Evolutionary conservation across 2,329 filamentous ascomycete species (phyloP), one percentile per base, ranked within the genome.

Genomic region (Ophiostoma australiae): DNA sequence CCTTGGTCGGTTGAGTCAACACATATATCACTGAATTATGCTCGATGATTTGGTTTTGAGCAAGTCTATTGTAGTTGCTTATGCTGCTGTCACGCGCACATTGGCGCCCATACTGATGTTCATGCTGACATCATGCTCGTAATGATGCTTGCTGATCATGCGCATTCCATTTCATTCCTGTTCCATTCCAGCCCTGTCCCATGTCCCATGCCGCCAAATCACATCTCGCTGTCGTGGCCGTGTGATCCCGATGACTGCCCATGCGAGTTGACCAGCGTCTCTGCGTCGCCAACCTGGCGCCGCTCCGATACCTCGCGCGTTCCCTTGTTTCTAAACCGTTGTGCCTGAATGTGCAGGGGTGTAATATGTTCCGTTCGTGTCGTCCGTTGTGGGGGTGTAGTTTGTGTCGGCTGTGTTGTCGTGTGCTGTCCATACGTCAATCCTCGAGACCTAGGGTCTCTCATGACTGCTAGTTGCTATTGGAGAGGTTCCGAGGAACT

Each of bases 401-500:
- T 68, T 4, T 55, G 48, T 52, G 48, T 67, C 20, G 20, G 37
- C 17, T 66, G 33, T 41, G 69, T 39, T 52, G 44, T 70, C 33
- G 61, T 39, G 33, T 37, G 69, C 23, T 58, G 69, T 39, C 39
- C 33, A 33, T 67, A 69, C 87, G 87, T 84, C 87, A 90, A 85
- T 90, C 88, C 89, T 89, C 84, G 88, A 81, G 85, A 82, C 78
- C 80, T 78, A 76, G 86, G 86, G 81, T 89, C 90, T 87, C 91
- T 93, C 90, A 89, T 93, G 91, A 92, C 91, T 86, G 90, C 89
- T 94, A 88, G 87, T 88, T 89, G 85, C 87, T 95, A 98, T 92
- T 97, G 94, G 69, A 99, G 85, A 75, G 95, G 95, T 81, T 99
- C 95, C 35, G 94, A 97, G 52, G 93, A 97, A 75, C 93, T 97